These are phyloP conservation scores for Urtica urens DNA, from an alignment of 306 rosid genomes.

Conservation along the genomic window DNA sequence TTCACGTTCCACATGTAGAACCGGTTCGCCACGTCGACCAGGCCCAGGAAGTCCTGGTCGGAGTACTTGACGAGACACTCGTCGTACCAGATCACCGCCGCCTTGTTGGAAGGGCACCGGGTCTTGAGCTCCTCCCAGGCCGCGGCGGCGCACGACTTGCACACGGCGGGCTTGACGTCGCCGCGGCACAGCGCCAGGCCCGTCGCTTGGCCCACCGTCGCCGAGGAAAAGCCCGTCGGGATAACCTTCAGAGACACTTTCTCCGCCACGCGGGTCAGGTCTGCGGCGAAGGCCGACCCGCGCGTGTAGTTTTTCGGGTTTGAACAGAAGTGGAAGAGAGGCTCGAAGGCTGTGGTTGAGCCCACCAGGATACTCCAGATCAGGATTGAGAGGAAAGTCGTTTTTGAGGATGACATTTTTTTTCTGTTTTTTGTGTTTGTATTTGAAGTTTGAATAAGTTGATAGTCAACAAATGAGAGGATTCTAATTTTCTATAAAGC, in stretches of 20 bases:
- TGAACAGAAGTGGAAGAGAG: conserved; percentile 43
- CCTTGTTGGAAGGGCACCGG: conserved; percentile 25
- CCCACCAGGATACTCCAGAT: conserved; percentile 15
- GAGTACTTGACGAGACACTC: conserved; percentile 28
- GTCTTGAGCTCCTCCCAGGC: conserved; percentile 10
- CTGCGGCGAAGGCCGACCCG: conserved; percentile 13
- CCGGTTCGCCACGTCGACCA: conserved; percentile 17
- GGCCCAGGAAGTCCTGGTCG: conserved; percentile 18
- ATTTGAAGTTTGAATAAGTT: neutral
- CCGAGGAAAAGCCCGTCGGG: conserved; percentile 19
- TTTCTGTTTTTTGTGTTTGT: neutral
- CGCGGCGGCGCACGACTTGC: conserved; percentile 20
- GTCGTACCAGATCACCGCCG: conserved; percentile 28
- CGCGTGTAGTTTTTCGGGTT: conserved; percentile 34
- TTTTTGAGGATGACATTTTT: conserved; percentile 11
- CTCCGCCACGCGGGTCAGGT: conserved; percentile 13
- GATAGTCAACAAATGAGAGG: neutral
- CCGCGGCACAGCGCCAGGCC: conserved; percentile 33
- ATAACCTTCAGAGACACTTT: conserved; percentile 16
- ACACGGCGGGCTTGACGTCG: conserved; percentile 15
- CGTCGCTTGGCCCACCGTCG: conserved; percentile 14
- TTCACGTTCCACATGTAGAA: conserved; percentile 18
- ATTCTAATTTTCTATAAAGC: neutral
- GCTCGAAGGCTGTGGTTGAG: conserved; percentile 28
- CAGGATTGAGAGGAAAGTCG: conserved; percentile 5